Percentiles rank a stretch among this genome's conserved stretches.
Conservation (phyloP, 345 rosid genomes). For the Dimocarpus longan region DNA sequence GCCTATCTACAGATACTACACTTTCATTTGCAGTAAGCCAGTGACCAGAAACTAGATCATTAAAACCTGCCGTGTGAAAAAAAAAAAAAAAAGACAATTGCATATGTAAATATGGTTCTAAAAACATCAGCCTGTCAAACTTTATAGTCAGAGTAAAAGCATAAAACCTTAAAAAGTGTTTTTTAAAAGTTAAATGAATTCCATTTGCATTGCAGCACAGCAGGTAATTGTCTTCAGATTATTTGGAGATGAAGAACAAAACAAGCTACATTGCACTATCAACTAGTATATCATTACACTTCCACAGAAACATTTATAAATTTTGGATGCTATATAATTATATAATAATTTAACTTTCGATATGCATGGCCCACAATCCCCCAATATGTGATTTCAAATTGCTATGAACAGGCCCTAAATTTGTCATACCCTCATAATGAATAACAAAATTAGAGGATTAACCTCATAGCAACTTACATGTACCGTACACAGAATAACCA, state of each 20-base stretch:
- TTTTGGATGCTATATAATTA: neutral
- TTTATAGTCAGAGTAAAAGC: neutral
- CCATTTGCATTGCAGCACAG: neutral
- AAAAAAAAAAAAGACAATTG: neutral
- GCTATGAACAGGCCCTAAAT: neutral
- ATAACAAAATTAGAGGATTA: neutral
- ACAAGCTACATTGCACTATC: neutral
- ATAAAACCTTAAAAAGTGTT: neutral
- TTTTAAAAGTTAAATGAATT: neutral
- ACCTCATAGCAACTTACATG: neutral
- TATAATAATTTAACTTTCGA: neutral
- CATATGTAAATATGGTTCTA: neutral
- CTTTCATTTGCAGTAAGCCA: slow-evolving; percentile 73
- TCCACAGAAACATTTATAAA: neutral
- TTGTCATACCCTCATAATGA: slow-evolving; percentile 1
- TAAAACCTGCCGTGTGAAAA: slow-evolving; percentile 44
- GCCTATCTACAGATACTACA: slow-evolving; percentile 52
- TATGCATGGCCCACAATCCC: neutral
- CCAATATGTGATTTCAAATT: neutral
- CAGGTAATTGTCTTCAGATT: neutral
- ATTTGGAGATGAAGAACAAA: neutral
- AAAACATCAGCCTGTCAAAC: neutral
- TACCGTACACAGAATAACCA: neutral
- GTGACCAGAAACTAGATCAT: slow-evolving; percentile 54
- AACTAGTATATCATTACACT: neutral